These are phyloP conservation scores for Alternaria triticimaculans DNA, from an alignment of 2,329 filamentous ascomycete genomes.

Conservation along the genomic window DNA sequence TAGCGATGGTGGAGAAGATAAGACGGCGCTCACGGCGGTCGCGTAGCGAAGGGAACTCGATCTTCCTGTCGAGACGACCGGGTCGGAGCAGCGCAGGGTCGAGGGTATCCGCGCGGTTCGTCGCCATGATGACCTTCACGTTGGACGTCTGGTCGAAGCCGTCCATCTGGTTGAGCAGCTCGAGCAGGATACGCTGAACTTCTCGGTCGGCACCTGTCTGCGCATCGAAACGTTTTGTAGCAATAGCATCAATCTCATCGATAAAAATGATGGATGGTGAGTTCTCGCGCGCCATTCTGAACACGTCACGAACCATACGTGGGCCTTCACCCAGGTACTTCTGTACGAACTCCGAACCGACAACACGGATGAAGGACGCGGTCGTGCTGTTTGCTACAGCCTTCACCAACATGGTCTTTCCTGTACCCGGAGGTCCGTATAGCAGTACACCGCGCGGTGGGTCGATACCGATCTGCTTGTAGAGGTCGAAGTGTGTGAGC, in stretches of 20 bases:
- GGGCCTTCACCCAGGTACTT: conserved; percentile 98
- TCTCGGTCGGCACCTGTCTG: conserved; percentile 98
- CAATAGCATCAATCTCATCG: conserved; percentile 98
- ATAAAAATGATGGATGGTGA: conserved; percentile 99
- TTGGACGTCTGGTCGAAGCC: conserved; percentile 99
- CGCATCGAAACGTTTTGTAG: conserved; percentile 98
- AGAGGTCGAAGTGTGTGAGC: conserved; percentile 96
- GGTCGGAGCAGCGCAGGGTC: conserved; percentile 94
- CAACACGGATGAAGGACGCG: conserved; percentile 96
- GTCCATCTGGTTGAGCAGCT: conserved; percentile 99
- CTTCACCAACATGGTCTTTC: conserved; percentile 98
- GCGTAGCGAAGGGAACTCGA: conserved; percentile 94
- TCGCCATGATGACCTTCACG: conserved; percentile 99
- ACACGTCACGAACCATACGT: conserved; percentile 98
- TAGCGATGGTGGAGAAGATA: conserved; percentile 96
- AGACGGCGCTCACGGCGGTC: conserved; percentile 93
- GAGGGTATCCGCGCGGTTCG: conserved; percentile 95
- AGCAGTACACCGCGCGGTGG: conserved; percentile 94
- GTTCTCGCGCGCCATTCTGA: conserved; percentile 98
- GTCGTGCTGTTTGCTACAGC: conserved; percentile 98
- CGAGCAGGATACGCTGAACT: conserved; percentile 96
- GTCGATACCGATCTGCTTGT: conserved; percentile 99
- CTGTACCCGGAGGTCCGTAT: conserved; percentile 93
- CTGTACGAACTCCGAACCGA: conserved; percentile 97
- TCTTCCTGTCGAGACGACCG: conserved; percentile 95